These are phyloP conservation scores for Plasmodium sp. DNA, from an alignment of 169 alveolate species.

Conservation along the genomic window DNA sequence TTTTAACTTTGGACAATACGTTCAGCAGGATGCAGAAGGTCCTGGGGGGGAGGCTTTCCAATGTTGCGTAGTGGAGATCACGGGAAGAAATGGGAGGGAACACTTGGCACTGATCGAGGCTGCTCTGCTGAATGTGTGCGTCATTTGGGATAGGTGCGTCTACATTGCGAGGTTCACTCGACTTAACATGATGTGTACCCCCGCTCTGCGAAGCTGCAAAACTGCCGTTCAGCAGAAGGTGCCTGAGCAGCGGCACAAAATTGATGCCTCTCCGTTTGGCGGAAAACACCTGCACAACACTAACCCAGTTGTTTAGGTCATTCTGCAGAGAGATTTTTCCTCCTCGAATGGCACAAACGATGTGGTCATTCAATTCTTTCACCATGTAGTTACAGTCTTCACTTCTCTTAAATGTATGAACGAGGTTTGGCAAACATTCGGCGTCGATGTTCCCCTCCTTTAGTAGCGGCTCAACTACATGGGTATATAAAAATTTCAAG, in stretches of 20 bases:
- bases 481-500: conserved; percentile 1
- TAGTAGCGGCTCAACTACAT: conserved; percentile 24
- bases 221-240: neutral
- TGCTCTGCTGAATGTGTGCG: neutral
- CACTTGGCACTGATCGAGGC: neutral
- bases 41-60: conserved; percentile 26
- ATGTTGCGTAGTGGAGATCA: neutral
- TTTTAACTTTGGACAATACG: conserved; percentile 9
- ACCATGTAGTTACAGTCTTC: conserved; percentile 9
- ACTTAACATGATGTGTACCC: neutral
- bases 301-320: conserved; percentile 32
- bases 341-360: neutral
- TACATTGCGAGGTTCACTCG: neutral
- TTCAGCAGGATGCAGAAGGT: conserved; percentile 24
- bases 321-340: neutral
- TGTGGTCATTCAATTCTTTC: conserved; percentile 13
- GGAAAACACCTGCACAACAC: conserved; percentile 37
- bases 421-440: conserved; percentile 12
- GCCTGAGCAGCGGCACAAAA: conserved; percentile 25
- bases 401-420: conserved; percentile 37
- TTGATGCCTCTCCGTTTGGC: conserved; percentile 17
- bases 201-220: neutral
- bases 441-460: neutral
- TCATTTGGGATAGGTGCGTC: conserved; percentile 1
- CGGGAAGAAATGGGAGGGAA: neutral